These are phyloP conservation scores for Polygonum aviculare DNA, from an alignment of 148 eudicot genomes.

Conservation along the genomic window DNA sequence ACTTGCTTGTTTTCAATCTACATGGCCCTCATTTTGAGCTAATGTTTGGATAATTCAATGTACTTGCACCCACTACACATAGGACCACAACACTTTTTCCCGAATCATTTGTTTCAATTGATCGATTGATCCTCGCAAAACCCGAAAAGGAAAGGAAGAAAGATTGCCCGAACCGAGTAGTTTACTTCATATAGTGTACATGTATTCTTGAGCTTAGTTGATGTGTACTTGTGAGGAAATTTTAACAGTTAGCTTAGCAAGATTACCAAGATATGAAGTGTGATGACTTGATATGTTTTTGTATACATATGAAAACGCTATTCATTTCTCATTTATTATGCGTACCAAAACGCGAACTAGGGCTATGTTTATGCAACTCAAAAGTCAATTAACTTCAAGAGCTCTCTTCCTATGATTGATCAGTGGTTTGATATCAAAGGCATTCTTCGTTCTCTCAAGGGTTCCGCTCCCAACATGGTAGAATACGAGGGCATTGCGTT, in stretches of 20 bases:
- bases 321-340: background rate
- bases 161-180: background rate
- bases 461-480: too few relatives aligned
- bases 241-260: constrained; percentile 5
- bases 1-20: constrained; percentile 27
- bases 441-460: too few relatives aligned
- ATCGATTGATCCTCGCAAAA: constrained; percentile 4
- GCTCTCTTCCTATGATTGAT: too few relatives aligned
- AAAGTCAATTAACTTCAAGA: too few relatives aligned
- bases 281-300: constrained; percentile 1
- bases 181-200: constrained; percentile 9
- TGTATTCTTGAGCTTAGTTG: constrained; percentile 12
- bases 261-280: background rate
- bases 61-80: constrained; percentile 11
- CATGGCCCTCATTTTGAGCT: constrained; percentile 40
- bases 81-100: constrained; percentile 23
- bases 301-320: background rate
- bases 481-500: too few relatives aligned
- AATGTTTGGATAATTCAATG: constrained; percentile 26
- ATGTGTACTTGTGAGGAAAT: constrained; percentile 1
- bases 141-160: background rate
- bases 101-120: background rate
- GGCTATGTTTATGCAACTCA: too few relatives aligned
- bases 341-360: background rate
- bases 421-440: too few relatives aligned